Base-by-base conservation (phyloP, 2,329 filamentous ascomycete species). In the Xylaria sp. region DNA sequence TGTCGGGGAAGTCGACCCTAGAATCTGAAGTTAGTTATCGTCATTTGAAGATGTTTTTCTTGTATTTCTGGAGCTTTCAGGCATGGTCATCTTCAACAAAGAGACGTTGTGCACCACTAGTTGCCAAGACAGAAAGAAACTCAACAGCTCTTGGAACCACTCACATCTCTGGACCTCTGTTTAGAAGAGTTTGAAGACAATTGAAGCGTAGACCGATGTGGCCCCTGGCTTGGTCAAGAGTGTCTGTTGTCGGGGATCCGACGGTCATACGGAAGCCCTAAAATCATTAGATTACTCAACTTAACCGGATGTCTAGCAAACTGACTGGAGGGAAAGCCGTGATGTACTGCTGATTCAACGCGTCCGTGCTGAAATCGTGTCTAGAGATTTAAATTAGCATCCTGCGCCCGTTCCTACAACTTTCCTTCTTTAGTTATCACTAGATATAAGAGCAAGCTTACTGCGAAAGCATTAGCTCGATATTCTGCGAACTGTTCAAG, bases 191-290 rank as follows among this genome's bases (percentile, higher is more conserved):
- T 62, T 80, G 69, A 7, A 83, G 76, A 66, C 82, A 83, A 41
- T 80, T 80, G 71, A 80, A 83, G 28, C 80, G 80, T 7, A 83
- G 78, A 7, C 79, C 78, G 63, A 78, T 74, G 69, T 81, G 77
- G 20, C 75, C 74, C 60, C 76, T 76, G 53, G 79, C 79, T 8
- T 76, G 71, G 32, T 73, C 70, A 5, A 73, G 61, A 12, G 70
- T 69, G 58, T 36, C 65, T 1, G 75, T 76, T 28, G 76, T 72
- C 23, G 76, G 76, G 60, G 76, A 80, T 63, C 81, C 82, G 36
- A 83, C 78, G 8, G 80, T 79, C 82, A 83, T 83, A 55, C 82
- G 79, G 77, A 83, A 83, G 12, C 81, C 81, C 79, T 80, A 52
- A 4, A 50, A 55, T 39, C 4, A 30, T 72, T 60, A 76, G 67